These are phyloP conservation scores for Coelastrella sp. DNA, from an alignment of 139 green algal species.

Conservation along the genomic window DNA sequence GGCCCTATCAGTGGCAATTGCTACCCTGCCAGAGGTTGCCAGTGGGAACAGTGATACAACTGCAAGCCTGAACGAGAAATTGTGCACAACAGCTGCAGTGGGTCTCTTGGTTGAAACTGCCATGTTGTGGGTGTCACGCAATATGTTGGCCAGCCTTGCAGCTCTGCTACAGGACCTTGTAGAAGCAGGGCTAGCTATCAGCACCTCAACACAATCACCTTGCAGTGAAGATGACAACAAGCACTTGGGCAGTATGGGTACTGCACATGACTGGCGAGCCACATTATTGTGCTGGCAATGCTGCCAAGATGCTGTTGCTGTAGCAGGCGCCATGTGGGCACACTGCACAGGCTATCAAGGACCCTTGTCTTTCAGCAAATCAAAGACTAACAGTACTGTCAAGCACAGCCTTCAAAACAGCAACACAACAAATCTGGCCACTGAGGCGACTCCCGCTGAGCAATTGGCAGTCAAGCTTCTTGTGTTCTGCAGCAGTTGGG, in stretches of 20 bases:
- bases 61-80: too few relatives aligned
- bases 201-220: too few relatives aligned
- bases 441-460: neutral
- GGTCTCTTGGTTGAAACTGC: too few relatives aligned
- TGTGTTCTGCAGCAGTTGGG: slow-evolving; percentile 33
- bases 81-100: too few relatives aligned
- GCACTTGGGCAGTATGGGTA: neutral
- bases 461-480: slow-evolving; percentile 23
- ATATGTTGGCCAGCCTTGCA: neutral
- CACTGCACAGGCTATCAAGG: neutral
- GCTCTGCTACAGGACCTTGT: slow-evolving; percentile 19
- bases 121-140: neutral
- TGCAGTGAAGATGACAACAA: too few relatives aligned
- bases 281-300: neutral
- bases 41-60: too few relatives aligned
- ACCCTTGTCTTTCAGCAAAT: too few relatives aligned
- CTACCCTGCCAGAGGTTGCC: too few relatives aligned
- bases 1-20: too few relatives aligned
- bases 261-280: neutral
- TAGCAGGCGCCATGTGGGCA: slow-evolving; percentile 30
- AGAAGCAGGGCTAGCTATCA: neutral
- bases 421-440: neutral
- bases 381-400: neutral
- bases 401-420: neutral
- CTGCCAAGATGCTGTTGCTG: neutral